Percentiles rank a stretch among this genome's conserved stretches.
Conservation (phyloP, 768 basidiomycete genomes). For the Pisolithus marmoratus region DNA sequence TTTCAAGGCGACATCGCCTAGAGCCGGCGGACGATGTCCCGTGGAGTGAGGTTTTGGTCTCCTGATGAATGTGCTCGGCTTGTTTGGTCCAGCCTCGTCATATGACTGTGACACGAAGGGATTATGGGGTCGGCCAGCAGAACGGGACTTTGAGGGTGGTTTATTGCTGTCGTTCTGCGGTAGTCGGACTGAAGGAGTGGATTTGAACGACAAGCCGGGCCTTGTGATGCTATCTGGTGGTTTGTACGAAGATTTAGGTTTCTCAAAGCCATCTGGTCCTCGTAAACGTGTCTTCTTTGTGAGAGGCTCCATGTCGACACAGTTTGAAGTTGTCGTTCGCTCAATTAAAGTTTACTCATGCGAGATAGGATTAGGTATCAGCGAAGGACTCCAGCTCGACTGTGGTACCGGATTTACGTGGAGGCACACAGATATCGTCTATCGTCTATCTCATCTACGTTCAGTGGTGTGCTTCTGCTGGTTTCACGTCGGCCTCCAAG, state of each 20-base stretch:
- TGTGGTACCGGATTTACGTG: neutral
- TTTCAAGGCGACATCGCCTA: conserved; percentile 8
- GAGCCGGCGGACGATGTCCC: conserved; percentile 1
- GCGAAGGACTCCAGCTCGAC: neutral
- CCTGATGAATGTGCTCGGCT: conserved; percentile 2
- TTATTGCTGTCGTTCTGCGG: conserved; percentile 5
- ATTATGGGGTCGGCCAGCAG: conserved; percentile 14
- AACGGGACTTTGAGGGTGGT: neutral
- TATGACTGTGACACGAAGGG: conserved; percentile 12
- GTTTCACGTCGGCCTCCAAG: conserved; percentile 76
- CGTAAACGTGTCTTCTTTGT: conserved; percentile 6
- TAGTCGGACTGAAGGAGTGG: neutral
- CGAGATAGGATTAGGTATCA: neutral
- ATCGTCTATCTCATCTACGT: neutral
- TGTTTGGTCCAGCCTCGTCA: conserved; percentile 8
- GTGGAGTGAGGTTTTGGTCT: conserved; percentile 6
- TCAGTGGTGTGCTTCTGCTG: conserved; percentile 54
- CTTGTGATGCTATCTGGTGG: conserved; percentile 14
- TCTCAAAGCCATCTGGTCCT: conserved; percentile 27
- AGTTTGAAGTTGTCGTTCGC: neutral
- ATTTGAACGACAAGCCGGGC: conserved; percentile 25
- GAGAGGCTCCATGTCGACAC: conserved; percentile 6
- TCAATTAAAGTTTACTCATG: too few relatives aligned
- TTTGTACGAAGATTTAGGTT: conserved; percentile 18
- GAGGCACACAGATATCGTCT: neutral